Base-by-base conservation (phyloP, 2,329 filamentous ascomycete genomes). In the Botrytis fabae region DNA sequence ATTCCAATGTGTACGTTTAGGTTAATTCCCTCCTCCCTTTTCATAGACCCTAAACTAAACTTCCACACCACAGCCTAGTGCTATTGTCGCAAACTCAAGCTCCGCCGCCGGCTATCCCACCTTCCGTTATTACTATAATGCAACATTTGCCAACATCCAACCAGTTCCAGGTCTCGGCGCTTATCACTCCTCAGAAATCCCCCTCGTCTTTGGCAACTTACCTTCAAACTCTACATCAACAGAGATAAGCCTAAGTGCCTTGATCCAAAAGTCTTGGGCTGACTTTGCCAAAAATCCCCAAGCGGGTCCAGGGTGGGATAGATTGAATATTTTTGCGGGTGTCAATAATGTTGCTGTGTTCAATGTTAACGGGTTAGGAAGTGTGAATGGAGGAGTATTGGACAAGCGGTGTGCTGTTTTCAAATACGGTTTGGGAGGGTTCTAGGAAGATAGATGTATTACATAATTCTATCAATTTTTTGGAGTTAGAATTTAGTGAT, bases 161-260 rank as follows among this genome's bases (percentile, higher is more conserved):
- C 64, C 73, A 54, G 16, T 61, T 20, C 65, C 66, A 10, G 57
- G 35, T 22, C 51, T 69, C 7, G 44, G 62, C 20, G 73, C 48
- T 20, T 74, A 73, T n/a, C 73, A 74, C 28, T 51, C 62, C 32
- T 74, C 73, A 2, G 70, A 73, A 69, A 72, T 72, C 5, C 25
- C 51, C 2, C 63, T 72, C 4, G 63, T 69, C 18, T 72, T 72
- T 5, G 70, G 70, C 9, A 72, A 69, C 42, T n/a, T 72, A 1
- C 70, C 32, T 0, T 22, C 70, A 44, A 69, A 51, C 22, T 38
- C 54, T 20, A 72, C 54, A 9, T 6, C 32, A 3, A 22, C 57
- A 6, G 63, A 72, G 42, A 38, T 44, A 12, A 68, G 10, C 12
- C 54, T 72, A 22, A 69, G 70, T 32, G 40, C 32, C 1, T 10